Evolutionary conservation across 495 filamentous ascomycete genomes (phyloP).

Genomic region (Penicillium steckii): DNA sequence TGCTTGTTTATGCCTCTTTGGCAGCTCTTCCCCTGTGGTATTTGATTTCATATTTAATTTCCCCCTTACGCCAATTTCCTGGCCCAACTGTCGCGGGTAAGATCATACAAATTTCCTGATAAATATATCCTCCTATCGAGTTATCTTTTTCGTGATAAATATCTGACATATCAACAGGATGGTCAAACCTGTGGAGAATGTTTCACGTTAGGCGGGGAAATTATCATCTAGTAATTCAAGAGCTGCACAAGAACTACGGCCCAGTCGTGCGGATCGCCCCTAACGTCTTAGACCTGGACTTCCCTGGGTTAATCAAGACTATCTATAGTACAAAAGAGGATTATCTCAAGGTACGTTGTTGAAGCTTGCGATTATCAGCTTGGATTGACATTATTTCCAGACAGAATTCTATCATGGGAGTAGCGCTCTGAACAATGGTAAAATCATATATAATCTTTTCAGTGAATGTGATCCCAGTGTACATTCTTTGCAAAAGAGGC

Average conservation of each 20-base stretch:
- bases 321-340: constrained; percentile 27
- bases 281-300: constrained; percentile 26
- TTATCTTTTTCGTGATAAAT: not conserved
- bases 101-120: not conserved
- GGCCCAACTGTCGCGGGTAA: constrained; percentile 37
- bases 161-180: constrained; percentile 12
- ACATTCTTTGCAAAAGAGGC: constrained; percentile 32
- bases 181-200: constrained; percentile 40
- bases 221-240: constrained; percentile 31
- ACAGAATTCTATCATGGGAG: constrained; percentile 39
- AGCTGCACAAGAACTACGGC: constrained; percentile 34
- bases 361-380: not conserved
- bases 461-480: constrained; percentile 24
- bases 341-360: constrained; percentile 17
- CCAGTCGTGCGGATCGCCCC: constrained; percentile 34
- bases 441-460: constrained; percentile 34
- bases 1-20: constrained; percentile 1
- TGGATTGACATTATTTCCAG: constrained; percentile 14
- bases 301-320: constrained; percentile 25
- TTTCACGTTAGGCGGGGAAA: constrained; percentile 20
- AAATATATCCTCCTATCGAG: not conserved
- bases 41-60: constrained; percentile 19
- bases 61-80: constrained; percentile 29
- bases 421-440: constrained; percentile 32
- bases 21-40: constrained; percentile 12